phyloP scores from a whole-genome alignment of 2,329 filamentous ascomycete species.

The Paecilomyces fulvus region DNA sequence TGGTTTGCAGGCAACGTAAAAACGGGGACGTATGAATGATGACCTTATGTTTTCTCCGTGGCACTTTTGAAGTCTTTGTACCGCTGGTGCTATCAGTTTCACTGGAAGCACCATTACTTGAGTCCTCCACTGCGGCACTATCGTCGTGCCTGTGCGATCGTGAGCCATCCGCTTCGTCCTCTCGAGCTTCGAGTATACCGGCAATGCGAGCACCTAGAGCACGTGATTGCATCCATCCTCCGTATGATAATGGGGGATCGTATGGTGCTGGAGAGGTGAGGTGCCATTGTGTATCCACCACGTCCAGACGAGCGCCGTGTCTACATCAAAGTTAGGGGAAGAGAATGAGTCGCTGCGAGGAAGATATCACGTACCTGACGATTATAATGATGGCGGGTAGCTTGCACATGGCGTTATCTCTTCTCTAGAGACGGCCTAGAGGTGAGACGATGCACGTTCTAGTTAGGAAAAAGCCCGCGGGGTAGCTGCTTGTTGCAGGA shows the following conservation, averaged over 20 bases:
- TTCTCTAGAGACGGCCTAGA: neutral
- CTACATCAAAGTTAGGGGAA: conserved; percentile 32
- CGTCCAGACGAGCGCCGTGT: conserved; percentile 89
- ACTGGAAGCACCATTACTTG: conserved; percentile 4
- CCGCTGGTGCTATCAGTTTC: neutral
- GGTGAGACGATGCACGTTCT: neutral
- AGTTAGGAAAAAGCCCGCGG: neutral
- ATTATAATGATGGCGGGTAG: conserved; percentile 35
- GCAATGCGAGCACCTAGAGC: conserved; percentile 75
- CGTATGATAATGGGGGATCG: conserved; percentile 89
- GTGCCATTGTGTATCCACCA: conserved; percentile 92
- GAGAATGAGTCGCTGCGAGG: neutral
- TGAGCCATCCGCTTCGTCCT: conserved; percentile 24
- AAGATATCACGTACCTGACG: conserved; percentile 24
- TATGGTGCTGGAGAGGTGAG: conserved; percentile 87
- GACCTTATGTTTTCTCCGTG: conserved; percentile 60
- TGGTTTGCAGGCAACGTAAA: conserved; percentile 84
- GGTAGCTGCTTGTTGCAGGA: neutral
- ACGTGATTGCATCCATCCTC: conserved; percentile 82
- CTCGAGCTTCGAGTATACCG: conserved; percentile 52
- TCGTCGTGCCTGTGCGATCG: conserved; percentile 15
- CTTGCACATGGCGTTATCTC: conserved; percentile 22
- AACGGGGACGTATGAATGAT: conserved; percentile 93
- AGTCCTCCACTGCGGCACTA: conserved; percentile 9
- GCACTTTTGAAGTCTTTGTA: neutral